A percentile compares a stretch with the other conserved stretches of the same genome.
These are phyloP conservation scores for Nicotiana sylvestris DNA, from an alignment of 257 asterid genomes.

Conservation along the genomic window DNA sequence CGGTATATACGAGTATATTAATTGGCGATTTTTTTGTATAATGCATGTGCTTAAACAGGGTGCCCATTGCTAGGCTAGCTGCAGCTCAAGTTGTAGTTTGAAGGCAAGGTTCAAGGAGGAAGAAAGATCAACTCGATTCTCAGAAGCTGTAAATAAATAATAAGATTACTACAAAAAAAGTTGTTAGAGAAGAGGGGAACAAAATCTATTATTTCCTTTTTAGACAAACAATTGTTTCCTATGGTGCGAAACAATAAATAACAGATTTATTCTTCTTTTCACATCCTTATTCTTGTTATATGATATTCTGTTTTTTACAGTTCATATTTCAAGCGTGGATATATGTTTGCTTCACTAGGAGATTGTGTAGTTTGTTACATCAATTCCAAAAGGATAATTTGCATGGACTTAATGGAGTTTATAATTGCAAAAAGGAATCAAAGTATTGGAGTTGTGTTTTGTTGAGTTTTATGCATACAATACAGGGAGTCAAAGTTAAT, in stretches of 20 bases:
- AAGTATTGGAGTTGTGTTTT: too few relatives aligned
- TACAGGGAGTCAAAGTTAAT: too few relatives aligned
- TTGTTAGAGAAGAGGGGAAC: not conserved
- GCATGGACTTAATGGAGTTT: too few relatives aligned
- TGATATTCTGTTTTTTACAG: too few relatives aligned
- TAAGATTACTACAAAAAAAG: not conserved
- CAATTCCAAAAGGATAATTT: too few relatives aligned
- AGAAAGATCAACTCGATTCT: constrained; percentile 13
- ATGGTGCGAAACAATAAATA: not conserved
- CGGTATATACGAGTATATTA: not conserved
- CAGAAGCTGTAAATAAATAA: constrained; percentile 28
- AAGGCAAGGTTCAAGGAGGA: not conserved
- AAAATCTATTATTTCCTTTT: not conserved
- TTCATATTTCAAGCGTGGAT: too few relatives aligned
- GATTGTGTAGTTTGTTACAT: too few relatives aligned
- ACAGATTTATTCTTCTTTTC: not conserved
- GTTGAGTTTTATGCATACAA: too few relatives aligned
- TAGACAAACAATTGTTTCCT: not conserved
- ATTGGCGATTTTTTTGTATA: not conserved
- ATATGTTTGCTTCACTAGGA: too few relatives aligned
- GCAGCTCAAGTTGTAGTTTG: constrained; percentile 83
- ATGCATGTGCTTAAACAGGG: constrained; percentile 32
- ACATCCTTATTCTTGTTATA: not conserved
- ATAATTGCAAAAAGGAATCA: too few relatives aligned
- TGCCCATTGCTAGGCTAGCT: constrained; percentile 97